A percentile compares a stretch with the other conserved stretches of the same genome.
phyloP scores from a whole-genome alignment of 1,284 basidiomycete species.

The Ganoderma resinaceum region DNA sequence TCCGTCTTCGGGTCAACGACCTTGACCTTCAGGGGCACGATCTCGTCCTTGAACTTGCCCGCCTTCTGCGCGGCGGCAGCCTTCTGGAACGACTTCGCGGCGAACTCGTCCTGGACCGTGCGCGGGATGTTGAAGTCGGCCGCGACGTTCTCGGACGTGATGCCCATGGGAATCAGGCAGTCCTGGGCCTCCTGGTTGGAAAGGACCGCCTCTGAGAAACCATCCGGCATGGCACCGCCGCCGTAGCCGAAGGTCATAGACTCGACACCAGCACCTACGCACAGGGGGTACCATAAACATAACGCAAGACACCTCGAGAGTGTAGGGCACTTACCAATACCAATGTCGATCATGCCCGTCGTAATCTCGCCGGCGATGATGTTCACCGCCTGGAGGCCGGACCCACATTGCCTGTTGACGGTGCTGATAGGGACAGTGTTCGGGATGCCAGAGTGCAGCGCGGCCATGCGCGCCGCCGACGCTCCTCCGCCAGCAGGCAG shows the following conservation, averaged over 20 bases:
- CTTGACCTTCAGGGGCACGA: conserved; percentile 84
- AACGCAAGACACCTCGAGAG: neutral
- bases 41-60: conserved; percentile 93
- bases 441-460: conserved; percentile 92
- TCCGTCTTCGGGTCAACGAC: conserved; percentile 87
- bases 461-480: conserved; percentile 92
- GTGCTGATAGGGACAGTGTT: conserved; percentile 84
- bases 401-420: conserved; percentile 95
- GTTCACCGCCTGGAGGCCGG: conserved; percentile 88
- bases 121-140: conserved; percentile 79
- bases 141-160: conserved; percentile 97
- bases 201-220: conserved; percentile 85
- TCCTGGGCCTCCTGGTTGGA: conserved; percentile 85
- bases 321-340: conserved; percentile 70
- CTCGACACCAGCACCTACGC: conserved; percentile 89
- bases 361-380: conserved; percentile 92
- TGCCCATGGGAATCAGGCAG: conserved; percentile 96
- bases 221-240: conserved; percentile 71
- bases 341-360: conserved; percentile 89
- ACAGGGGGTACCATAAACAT: neutral
- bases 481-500: conserved; percentile 94
- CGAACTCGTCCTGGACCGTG: conserved; percentile 83
- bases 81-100: conserved; percentile 87
- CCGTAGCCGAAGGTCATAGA: conserved; percentile 93
- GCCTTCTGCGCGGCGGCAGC: conserved; percentile 89